These are phyloP conservation scores for Yamadazyma triangularis DNA, from an alignment of 1,139 yeast species.

Conservation along the genomic window DNA sequence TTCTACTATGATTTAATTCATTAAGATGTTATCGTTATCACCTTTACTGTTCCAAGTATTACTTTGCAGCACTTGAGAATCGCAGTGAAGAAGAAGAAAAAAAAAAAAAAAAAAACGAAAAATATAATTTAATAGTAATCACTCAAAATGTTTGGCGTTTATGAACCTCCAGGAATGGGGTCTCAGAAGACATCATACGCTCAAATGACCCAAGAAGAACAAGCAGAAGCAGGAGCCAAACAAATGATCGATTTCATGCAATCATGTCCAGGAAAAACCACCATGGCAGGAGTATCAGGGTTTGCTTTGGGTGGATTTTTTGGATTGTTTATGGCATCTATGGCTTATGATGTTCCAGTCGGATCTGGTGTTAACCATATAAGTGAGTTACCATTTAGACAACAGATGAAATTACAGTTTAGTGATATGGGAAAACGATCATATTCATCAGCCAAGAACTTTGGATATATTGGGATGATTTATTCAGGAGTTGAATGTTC, in stretches of 20 bases:
- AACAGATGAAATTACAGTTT: conserved; percentile 89
- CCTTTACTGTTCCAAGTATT: too few species aligned
- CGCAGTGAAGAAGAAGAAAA: too few species aligned
- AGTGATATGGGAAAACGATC: conserved; percentile 89
- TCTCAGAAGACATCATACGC: conserved; percentile 37
- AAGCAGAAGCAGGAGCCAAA: conserved; percentile 87
- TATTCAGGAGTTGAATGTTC: conserved; percentile 94
- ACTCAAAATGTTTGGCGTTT: conserved; percentile 14
- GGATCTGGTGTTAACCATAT: conserved; percentile 55
- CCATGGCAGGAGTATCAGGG: conserved; percentile 90
- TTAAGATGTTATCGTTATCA: too few species aligned
- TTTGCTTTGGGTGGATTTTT: conserved; percentile 94
- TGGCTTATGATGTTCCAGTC: conserved; percentile 79
- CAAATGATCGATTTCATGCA: conserved; percentile 81
- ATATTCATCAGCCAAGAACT: conserved; percentile 84
- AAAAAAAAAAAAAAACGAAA: too few species aligned
- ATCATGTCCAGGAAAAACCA: conserved; percentile 93
- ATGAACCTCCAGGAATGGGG: conserved; percentile 15
- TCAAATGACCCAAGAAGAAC: conserved; percentile 88
- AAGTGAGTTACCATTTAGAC: conserved; percentile 83
- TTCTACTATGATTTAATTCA: too few species aligned
- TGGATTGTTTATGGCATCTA: conserved; percentile 94
- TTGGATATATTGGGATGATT: conserved; percentile 91
- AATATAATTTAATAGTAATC: background rate
- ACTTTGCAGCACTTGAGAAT: too few species aligned